These are phyloP conservation scores for Leucaena leucocephala DNA, from an alignment of 306 rosid species.

Conservation along the genomic window DNA sequence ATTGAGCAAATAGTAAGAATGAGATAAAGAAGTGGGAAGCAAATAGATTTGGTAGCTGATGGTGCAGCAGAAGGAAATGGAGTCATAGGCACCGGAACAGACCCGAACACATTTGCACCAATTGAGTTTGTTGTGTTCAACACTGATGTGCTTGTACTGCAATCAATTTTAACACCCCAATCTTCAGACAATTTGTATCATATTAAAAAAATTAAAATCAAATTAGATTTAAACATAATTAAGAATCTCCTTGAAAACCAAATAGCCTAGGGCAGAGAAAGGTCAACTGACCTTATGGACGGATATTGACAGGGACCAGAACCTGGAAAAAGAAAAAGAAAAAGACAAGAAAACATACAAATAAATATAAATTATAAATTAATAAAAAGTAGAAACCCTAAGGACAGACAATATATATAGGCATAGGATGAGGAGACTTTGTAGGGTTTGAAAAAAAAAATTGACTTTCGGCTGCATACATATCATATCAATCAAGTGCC, in stretches of 20 bases:
- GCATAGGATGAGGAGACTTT: constrained; percentile 19
- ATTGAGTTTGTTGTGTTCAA: constrained; percentile 76
- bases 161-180: constrained; percentile 20
- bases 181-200: background rate
- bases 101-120: constrained; percentile 79
- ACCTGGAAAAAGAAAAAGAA: constrained; percentile 44
- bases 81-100: constrained; percentile 63
- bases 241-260: background rate
- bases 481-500: background rate
- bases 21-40: constrained; percentile 34
- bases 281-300: constrained; percentile 61
- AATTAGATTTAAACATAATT: background rate
- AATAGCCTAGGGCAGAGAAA: background rate
- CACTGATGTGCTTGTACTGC: constrained; percentile 74
- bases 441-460: too few species aligned
- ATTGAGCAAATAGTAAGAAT: constrained; percentile 37
- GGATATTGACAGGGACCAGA: constrained; percentile 71
- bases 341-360: background rate
- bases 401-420: background rate
- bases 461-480: background rate
- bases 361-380: background rate
- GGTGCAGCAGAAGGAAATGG: constrained; percentile 54
- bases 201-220: background rate
- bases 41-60: background rate
- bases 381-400: background rate